Evolutionary conservation across 2,329 filamentous ascomycete species (phyloP).

Genomic region (Trichoderma sp.): DNA sequence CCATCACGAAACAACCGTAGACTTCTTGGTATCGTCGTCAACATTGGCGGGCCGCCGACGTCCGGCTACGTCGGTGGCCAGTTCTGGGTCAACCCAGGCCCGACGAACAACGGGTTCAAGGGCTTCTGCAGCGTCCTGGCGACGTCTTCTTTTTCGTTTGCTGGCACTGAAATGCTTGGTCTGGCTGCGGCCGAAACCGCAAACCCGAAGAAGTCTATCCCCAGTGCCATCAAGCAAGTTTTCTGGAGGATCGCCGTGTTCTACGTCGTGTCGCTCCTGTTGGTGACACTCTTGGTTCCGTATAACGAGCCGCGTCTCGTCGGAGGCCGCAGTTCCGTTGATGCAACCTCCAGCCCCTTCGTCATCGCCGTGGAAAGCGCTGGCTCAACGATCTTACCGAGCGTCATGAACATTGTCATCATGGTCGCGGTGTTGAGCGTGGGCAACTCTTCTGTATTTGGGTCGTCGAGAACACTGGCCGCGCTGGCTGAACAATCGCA

Average conservation of each 20-base stretch:
- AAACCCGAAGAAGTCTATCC: slow-evolving; percentile 10
- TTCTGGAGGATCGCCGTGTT: slow-evolving; percentile 18
- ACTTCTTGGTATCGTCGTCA: slow-evolving; percentile 11
- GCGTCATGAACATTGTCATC: slow-evolving; percentile 13
- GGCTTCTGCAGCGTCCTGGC: slow-evolving; percentile 14
- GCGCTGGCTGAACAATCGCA: slow-evolving; percentile 10
- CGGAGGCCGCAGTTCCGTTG: neutral
- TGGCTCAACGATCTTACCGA: slow-evolving; percentile 10
- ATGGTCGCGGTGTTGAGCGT: slow-evolving; percentile 18
- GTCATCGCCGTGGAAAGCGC: slow-evolving; percentile 12
- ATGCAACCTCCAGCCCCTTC: slow-evolving; percentile 4
- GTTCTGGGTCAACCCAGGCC: neutral
- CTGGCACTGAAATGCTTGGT: slow-evolving; percentile 3
- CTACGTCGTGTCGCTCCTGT: slow-evolving; percentile 13
- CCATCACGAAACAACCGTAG: neutral
- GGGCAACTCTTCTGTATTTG: slow-evolving; percentile 9
- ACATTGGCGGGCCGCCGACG: slow-evolving; percentile 14
- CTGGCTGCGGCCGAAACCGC: slow-evolving; percentile 14
- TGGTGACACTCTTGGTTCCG: slow-evolving; percentile 4
- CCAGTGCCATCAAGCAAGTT: slow-evolving; percentile 16
- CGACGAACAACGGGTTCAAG: slow-evolving; percentile 15
- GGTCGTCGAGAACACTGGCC: slow-evolving; percentile 11
- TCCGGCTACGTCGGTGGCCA: slow-evolving; percentile 12
- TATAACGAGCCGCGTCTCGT: slow-evolving; percentile 8
- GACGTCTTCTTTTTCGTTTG: slow-evolving; percentile 13